phyloP scores from a whole-genome alignment of 345 rosid genomes.

The Durio zibethinus region DNA sequence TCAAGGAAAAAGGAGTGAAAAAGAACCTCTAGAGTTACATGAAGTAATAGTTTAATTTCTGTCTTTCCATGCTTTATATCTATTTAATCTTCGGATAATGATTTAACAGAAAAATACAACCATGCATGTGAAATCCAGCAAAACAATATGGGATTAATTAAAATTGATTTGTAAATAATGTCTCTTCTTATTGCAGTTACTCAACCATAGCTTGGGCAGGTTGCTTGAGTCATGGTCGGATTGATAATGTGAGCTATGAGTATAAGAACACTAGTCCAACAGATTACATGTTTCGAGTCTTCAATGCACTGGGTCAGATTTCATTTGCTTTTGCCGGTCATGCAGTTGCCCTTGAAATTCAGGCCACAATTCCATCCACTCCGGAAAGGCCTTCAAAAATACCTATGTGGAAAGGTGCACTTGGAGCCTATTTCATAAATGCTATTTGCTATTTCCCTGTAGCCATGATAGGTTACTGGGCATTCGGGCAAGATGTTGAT shows the following conservation, averaged over 20 bases:
- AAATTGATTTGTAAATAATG: not conserved
- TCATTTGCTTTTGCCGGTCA: conserved; percentile 94
- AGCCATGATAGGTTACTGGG: conserved; percentile 62
- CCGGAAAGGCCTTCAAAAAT: conserved; percentile 75
- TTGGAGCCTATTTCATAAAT: conserved; percentile 73
- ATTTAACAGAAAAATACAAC: not conserved
- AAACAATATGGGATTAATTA: not conserved
- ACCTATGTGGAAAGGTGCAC: conserved; percentile 92
- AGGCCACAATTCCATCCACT: conserved; percentile 92
- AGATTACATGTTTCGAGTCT: conserved; percentile 64
- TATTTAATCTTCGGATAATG: not conserved
- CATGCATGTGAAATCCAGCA: not conserved
- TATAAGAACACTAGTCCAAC: conserved; percentile 46
- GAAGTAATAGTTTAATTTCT: not conserved
- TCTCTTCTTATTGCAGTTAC: conserved; percentile 45
- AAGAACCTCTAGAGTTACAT: not conserved
- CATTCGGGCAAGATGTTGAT: conserved; percentile 16
- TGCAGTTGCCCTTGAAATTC: conserved; percentile 87
- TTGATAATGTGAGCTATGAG: conserved; percentile 58
- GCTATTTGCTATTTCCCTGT: conserved; percentile 94
- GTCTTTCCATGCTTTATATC: not conserved
- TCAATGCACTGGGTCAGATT: conserved; percentile 81
- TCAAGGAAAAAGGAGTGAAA: not conserved
- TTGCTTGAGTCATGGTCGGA: conserved; percentile 43
- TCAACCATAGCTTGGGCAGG: conserved; percentile 96